Evolutionary conservation across 2,329 filamentous ascomycete species (phyloP).

Genomic region (Byssothecium circinans): DNA sequence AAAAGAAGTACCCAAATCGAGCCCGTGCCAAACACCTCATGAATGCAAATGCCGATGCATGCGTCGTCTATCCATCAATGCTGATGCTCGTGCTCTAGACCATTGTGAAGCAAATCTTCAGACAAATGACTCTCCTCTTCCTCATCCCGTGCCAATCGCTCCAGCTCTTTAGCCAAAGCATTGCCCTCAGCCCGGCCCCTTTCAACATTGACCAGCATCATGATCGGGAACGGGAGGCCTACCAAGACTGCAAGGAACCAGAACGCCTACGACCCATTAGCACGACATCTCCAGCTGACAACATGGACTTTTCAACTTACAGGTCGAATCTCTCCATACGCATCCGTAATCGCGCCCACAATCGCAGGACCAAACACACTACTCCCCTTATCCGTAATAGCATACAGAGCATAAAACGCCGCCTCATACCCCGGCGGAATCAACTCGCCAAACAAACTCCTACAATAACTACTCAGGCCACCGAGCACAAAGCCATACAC

Average conservation of each 20-base stretch:
- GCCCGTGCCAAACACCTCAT: slow-evolving; percentile 9
- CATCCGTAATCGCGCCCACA: slow-evolving; percentile 89
- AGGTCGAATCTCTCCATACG: slow-evolving; percentile 52
- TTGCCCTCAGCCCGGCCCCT: slow-evolving; percentile 48
- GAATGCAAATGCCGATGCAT: slow-evolving; percentile 15
- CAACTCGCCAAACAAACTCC: slow-evolving; percentile 87
- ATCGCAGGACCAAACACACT: slow-evolving; percentile 93
- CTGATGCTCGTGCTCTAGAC: slow-evolving; percentile 19
- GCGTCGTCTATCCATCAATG: slow-evolving; percentile 4
- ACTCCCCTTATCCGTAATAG: slow-evolving; percentile 95
- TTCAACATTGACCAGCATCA: slow-evolving; percentile 83
- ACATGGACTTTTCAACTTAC: slow-evolving; percentile 27
- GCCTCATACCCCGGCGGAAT: slow-evolving; percentile 94
- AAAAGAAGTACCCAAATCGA: background rate
- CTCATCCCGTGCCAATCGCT: slow-evolving; percentile 19
- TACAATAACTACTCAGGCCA: slow-evolving; percentile 89
- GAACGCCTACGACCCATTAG: slow-evolving; percentile 62
- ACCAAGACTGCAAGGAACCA: slow-evolving; percentile 89
- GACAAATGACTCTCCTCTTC: slow-evolving; percentile 17
- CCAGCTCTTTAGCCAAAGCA: slow-evolving; percentile 44
- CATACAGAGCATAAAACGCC: slow-evolving; percentile 94
- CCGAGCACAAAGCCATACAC: slow-evolving; percentile 93
- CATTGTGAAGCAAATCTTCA: slow-evolving; percentile 15
- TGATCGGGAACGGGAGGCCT: slow-evolving; percentile 78
- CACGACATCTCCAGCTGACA: background rate